Evolutionary conservation across 441 rosid genomes (phyloP), one percentile per base, ranked within the genome.

Genomic region (Arabidopsis hybrid): DNA sequence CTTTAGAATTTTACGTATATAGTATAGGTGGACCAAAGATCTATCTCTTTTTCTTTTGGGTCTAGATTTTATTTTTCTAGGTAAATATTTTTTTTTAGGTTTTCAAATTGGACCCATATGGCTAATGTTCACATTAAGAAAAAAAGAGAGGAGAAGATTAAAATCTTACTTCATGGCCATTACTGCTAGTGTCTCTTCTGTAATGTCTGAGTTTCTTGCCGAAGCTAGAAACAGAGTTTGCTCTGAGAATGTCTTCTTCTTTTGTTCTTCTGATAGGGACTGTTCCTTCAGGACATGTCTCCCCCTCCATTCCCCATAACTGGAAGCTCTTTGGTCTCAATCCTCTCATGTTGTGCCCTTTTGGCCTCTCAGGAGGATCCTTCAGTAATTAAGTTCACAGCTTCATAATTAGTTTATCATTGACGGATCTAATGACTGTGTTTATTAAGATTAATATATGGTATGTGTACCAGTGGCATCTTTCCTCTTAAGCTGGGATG

Each of bases 361-460:
- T 73, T 52, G 98, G 98, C 55, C 92, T 89, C 61, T 86, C 93
- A 5, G 98, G 92, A 46, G 91, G 87, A 74, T 88, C 98, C 99
- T 95, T 82, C 47, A 58, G 21, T 60, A 69, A 80, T 67, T 59
- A 55, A 11, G 9, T 17, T 12, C 32, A 61, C 39, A 39, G 16
- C n/a, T 49, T n/a, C n/a, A n/a, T 21, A 45, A 40, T 52, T 58
- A 31, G 21, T 52, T 80, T 49, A 40, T 35, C 40, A 67, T 5
- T 16, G 46, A 75, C 1, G 58, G 74, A 26, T 75, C 73, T 65
- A 60, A 77, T 38, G 32, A 73, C 29, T 69, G 64, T 69, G 71
- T 26, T 26, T 26, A 83, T 75, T 79, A 79, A 46, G 42, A 34
- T 13, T 43, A 49, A 40, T n/a, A 46, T 9, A 36, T 66, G n/a